Base-by-base conservation (phyloP, 106 monocot species). In the Hemerocallis citrina region DNA sequence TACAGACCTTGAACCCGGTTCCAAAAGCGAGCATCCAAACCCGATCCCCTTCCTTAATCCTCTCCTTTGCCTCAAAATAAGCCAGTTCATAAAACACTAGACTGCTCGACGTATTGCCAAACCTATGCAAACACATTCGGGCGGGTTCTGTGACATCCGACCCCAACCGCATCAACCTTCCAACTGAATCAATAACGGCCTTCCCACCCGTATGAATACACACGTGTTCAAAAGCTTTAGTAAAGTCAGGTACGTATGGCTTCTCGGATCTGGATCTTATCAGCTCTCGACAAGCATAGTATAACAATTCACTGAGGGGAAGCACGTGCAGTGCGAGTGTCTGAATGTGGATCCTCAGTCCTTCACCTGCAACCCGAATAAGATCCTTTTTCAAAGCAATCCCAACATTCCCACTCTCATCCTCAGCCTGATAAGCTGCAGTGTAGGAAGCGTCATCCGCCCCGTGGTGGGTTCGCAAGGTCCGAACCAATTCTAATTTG, bases 1-100 rank as follows among this genome's bases (percentile, higher is more conserved):
- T 88, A 32, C 83, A 86, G 0, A 80, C 86, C 47, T 86, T 92
- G 37, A 92, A 92, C 31, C 92, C 86, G 0, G 92, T 80, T 17
- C 92, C 92, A 51, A 93, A 93, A 0, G 78, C 88, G n/a, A 88
- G 48, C 92, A 93, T 88, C 84, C 88, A 93, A 1, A 93, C 55
- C 42, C 79, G 67, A 37, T 93, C 84, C 0, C 92, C 74, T 16
- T 34, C 45, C 63, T 61, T 67, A 6, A 92, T 29, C 67, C 79
- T 61, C 27, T 40, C 65, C 67, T 92, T 92, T 0, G 86, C 92
- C 40, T 92, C 87, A 29, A 83, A 78, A 66, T 92, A 92, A 6
- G 83, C 83, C 0, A 87, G 54, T 77, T 92, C 87, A 59, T 92
- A 92, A 65, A 86, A 92, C 34, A 87, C 62, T 32, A 80, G 23